phyloP scores from a whole-genome alignment of 1,139 yeast species.

The Yamadazyma conglobata region DNA sequence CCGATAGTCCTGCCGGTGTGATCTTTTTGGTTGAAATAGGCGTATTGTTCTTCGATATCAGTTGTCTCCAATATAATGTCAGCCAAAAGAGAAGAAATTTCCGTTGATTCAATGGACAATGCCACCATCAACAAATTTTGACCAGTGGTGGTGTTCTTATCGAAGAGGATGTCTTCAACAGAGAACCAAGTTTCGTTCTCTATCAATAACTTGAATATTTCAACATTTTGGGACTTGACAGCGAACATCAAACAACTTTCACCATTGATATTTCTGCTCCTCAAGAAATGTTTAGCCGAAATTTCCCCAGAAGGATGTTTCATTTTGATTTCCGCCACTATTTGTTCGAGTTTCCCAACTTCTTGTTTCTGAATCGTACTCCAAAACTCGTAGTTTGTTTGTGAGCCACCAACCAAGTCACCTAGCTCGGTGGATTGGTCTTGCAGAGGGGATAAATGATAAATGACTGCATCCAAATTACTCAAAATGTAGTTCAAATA shows the following conservation, averaged over 20 bases:
- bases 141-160: constrained; percentile 47
- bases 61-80: constrained; percentile 40
- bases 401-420: constrained; percentile 43
- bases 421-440: constrained; percentile 16
- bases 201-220: constrained; percentile 46
- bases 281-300: constrained; percentile 40
- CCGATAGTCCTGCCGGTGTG: constrained; percentile 58
- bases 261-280: constrained; percentile 58
- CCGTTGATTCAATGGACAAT: constrained; percentile 50
- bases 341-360: constrained; percentile 13
- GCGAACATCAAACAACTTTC: constrained; percentile 65
- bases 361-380: constrained; percentile 41
- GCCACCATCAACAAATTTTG: constrained; percentile 62
- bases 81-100: constrained; percentile 46
- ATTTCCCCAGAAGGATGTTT: constrained; percentile 20
- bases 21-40: constrained; percentile 53
- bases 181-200: constrained; percentile 49
- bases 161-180: constrained; percentile 65
- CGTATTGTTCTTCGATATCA: constrained; percentile 43
- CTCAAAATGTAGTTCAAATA: constrained; percentile 51
- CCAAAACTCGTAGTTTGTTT: constrained; percentile 54
- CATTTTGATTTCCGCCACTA: constrained; percentile 20
- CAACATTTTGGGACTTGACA: constrained; percentile 38
- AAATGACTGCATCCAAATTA: constrained; percentile 78
- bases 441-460: constrained; percentile 47